These are phyloP conservation scores for Pseudopithomyces maydicus DNA, from an alignment of 2,329 filamentous ascomycete genomes.

Conservation along the genomic window DNA sequence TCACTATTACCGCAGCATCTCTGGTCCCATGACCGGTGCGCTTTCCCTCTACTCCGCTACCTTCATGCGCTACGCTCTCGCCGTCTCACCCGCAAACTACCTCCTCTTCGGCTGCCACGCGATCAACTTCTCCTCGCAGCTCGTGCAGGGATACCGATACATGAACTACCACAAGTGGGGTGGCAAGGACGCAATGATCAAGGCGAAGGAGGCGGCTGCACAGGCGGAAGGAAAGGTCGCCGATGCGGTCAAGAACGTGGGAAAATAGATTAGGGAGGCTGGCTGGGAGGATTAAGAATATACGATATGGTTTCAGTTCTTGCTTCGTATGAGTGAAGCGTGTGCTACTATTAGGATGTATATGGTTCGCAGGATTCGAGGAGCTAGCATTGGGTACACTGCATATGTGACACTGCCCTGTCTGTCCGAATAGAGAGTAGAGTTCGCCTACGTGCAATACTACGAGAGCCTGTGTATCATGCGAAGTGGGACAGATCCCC, in stretches of 20 bases:
- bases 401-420: neutral
- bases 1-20: constrained; percentile 57
- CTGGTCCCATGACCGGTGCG: constrained; percentile 66
- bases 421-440: neutral
- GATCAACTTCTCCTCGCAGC: constrained; percentile 67
- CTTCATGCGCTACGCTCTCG: constrained; percentile 71
- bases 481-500: neutral
- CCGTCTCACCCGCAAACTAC: constrained; percentile 68
- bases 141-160: constrained; percentile 66
- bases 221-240: constrained; percentile 8
- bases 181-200: constrained; percentile 48
- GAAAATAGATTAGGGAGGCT: constrained; percentile 7
- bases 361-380: neutral
- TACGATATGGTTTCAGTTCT: neutral
- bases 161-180: constrained; percentile 63
- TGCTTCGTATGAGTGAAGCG: neutral
- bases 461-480: neutral
- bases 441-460: too few species aligned
- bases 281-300: neutral
- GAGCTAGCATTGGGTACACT: neutral
- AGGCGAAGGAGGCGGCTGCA: constrained; percentile 44
- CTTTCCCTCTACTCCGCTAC: constrained; percentile 65
- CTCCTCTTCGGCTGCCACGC: constrained; percentile 71
- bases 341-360: constrained; percentile 2
- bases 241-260: constrained; percentile 13